Evolutionary conservation across 2,329 filamentous ascomycete species (phyloP), one percentile per base, ranked within the genome.

Genomic region (Colletotrichum lindemuthianum): DNA sequence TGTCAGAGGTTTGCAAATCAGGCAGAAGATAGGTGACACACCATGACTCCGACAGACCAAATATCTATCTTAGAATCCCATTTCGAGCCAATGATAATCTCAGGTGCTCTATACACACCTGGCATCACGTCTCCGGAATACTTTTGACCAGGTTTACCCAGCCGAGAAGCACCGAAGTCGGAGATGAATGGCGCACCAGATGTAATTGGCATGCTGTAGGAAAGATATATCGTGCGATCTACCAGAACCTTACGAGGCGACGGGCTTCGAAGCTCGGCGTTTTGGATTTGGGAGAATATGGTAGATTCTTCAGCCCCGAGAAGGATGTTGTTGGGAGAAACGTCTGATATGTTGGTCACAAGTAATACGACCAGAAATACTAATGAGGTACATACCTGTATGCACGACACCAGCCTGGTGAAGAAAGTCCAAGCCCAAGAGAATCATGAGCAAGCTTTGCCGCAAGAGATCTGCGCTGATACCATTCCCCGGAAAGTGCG

Each of bases 61-160:
- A 76, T 71, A 55, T 75, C 75, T 43, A 76, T 69, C 58, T 73
- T 73, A 34, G 69, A 72, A 41, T 67, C 67, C 74, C 75, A 76
- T 36, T 74, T 67, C 69, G 75, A 73, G 33, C 69, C 71, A 32
- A 76, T 47, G 36, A 76, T 73, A 2, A 76, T 67, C 63, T 76
- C 75, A 16, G 74, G 75, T 11, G 73, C 73, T 45, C 75, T 61
- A 61, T 76, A 76, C 32, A 73, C 63, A 15, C 65, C 68, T 6
- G 73, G 75, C 71, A 75, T 74, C 33, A 76, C 70, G 57, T 73
- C 69, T n/a, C 72, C 72, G 12, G 45, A 48, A 13, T 48, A 32
- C 16, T 48, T 48, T 13, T 70, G 50, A 13, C 45, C 45, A 9
- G 45, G 45, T 13, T 72, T 67, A 15, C 72, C 70, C 16, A 72